Evolutionary conservation across 2,329 filamentous ascomycete species (phyloP), one percentile per base, ranked within the genome.

Genomic region (Hyphodiscus sp.): DNA sequence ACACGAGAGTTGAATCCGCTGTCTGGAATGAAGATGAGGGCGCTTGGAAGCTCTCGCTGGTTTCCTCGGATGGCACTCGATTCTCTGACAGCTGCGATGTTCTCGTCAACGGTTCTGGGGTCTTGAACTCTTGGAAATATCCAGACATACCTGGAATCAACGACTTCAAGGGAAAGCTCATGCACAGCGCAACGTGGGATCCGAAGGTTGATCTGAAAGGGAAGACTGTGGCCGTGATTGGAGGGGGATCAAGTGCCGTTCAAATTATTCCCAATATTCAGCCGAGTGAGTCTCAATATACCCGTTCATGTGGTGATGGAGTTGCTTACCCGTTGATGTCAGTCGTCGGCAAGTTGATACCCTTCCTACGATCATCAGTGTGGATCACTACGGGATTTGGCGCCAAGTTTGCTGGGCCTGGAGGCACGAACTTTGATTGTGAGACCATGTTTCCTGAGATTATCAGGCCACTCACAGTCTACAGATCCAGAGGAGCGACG

Each of bases 311-410:
- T n/a, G n/a, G n/a, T n/a, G n/a, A n/a, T n/a, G n/a, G n/a, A n/a
- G n/a, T n/a, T n/a, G n/a, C n/a, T n/a, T n/a, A n/a, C n/a, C n/a
- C n/a, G n/a, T n/a, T n/a, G n/a, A n/a, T n/a, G n/a, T n/a, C 74
- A 50, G 69, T 73, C 5, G 76, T 75, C 4, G 70, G 73, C 1
- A 69, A 76, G 18, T 64, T 83, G 19, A 76, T 75, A 0, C 67
- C 82, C n/a, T 81, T 77, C 63, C 77, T 82, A 61, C 70, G 80
- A 29, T 77, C 77, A 0, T 76, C 80, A 0, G 81, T 81, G 58
- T 83, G 79, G 79, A 64, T 82, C 9, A 59, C 60, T 0, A 51
- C 56, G 53, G 64, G 55, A 50, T 63, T 47, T 55, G 61, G 45
- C 57, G 63, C 63, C 51, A 66, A 60, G 30, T 58, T 49, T 46